A percentile compares a stretch with the other conserved stretches of the same genome.
Conservation (phyloP, 768 basidiomycete genomes). For the Hemileccinum rubropunctum region DNA sequence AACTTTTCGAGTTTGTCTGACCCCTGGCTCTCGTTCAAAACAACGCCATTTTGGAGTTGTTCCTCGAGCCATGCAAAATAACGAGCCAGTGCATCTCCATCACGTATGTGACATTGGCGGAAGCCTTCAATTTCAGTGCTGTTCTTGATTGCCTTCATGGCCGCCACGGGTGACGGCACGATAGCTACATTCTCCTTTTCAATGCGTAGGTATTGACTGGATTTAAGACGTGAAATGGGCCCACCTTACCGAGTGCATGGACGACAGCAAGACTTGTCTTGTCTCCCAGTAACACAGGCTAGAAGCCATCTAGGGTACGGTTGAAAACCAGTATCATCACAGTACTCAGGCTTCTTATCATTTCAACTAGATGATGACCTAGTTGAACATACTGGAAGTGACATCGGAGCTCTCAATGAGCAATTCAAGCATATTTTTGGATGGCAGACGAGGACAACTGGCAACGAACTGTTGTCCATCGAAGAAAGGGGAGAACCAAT, state of each 20-base stretch:
- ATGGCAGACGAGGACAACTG: neutral
- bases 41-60: conserved; percentile 57
- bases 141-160: conserved; percentile 82
- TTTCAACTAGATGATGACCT: neutral
- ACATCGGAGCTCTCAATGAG: neutral
- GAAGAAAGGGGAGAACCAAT: neutral
- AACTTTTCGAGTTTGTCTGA: conserved; percentile 77
- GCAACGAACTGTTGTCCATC: neutral
- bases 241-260: conserved; percentile 70
- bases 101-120: conserved; percentile 82
- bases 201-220: neutral
- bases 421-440: neutral
- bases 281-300: conserved; percentile 76
- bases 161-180: conserved; percentile 69
- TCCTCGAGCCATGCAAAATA: conserved; percentile 98
- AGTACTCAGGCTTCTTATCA: neutral
- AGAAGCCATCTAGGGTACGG: no score
- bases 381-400: no score
- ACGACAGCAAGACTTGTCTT: conserved; percentile 81
- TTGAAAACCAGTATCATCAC: no score
- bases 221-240: conserved; percentile 3
- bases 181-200: conserved; percentile 56
- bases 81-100: conserved; percentile 80
- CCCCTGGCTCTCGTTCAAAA: conserved; percentile 75
- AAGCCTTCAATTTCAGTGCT: conserved; percentile 84